A percentile compares a stretch with the other conserved stretches of the same genome.
These are phyloP conservation scores for Candida anglica DNA, from an alignment of 805 yeast species.

Conservation along the genomic window DNA sequence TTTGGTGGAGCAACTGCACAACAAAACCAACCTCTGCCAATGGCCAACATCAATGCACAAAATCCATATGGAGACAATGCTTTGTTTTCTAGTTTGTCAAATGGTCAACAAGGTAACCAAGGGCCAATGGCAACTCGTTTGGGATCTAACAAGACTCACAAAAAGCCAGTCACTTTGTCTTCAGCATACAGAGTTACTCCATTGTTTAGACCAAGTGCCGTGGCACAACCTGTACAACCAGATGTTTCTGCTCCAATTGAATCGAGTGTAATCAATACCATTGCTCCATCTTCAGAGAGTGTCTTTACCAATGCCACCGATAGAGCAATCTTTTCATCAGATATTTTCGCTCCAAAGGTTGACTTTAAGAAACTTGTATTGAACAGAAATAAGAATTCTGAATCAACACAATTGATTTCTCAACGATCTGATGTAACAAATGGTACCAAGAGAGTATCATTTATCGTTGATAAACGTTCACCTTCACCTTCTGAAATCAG, in stretches of 20 bases:
- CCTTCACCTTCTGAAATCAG: background rate
- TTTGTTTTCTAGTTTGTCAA: slow-evolving; percentile 48
- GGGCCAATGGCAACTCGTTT: slow-evolving; percentile 26
- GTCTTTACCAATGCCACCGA: slow-evolving; percentile 50
- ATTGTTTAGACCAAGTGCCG: slow-evolving; percentile 24
- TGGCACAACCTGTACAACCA: background rate
- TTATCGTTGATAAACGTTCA: background rate
- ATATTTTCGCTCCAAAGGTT: slow-evolving; percentile 62
- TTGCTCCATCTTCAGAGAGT: too few relatives aligned
- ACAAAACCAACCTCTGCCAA: slow-evolving; percentile 18
- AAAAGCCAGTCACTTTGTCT: slow-evolving; percentile 57
- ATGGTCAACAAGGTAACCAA: slow-evolving; percentile 11
- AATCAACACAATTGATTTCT: background rate
- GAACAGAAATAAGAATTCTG: slow-evolving; percentile 26
- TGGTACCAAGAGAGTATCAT: slow-evolving; percentile 2
- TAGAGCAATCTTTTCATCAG: slow-evolving; percentile 65
- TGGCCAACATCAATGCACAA: slow-evolving; percentile 27
- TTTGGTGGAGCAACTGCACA: slow-evolving; percentile 22
- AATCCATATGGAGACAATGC: slow-evolving; percentile 82
- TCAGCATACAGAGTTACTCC: slow-evolving; percentile 66
- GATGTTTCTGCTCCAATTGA: slow-evolving; percentile 1
- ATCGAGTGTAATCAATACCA: slow-evolving; percentile 5
- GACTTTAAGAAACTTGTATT: slow-evolving; percentile 53
- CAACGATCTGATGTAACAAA: slow-evolving; percentile 2
- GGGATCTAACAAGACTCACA: slow-evolving; percentile 20